Base-by-base conservation (phyloP, 306 rosid genomes). In the Ceratonia siliqua region DNA sequence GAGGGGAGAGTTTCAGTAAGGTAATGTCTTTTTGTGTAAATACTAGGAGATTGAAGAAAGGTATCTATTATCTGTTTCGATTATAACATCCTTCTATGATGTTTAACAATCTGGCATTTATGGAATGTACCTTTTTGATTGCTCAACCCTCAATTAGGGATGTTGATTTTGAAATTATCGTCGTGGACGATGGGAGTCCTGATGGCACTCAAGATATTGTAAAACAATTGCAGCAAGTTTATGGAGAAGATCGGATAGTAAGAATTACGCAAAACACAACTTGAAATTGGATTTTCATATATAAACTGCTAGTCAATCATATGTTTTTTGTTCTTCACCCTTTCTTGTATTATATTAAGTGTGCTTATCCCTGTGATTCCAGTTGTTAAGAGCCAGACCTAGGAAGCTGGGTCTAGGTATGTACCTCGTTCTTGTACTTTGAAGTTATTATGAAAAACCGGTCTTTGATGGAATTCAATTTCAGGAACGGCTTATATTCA, bases 181-280 rank as follows among this genome's bases (percentile, higher is more conserved):
- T 94, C 5, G 99, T 92, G 27, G 99, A 92, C 46, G 99, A 94
- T 76, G 99, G 99, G 77, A 92, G 97, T 77, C 99, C 99, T 13
- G 99, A 94, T 78, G 97, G 99, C 68, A 94, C 99, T 74, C 97
- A 94, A 71, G 92, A 90, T 79, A 65, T 90, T 22, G 88, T 94
- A 39, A 85, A 85, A 74, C 96, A 94, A 70, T 87, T 94, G 86
- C 99, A 92, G 78, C 70, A 85, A 42, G 84, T 92, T 55, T 94
- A 94, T 43, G 96, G 99, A 53, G 89, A 92, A 79, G 93, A 94
- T 85, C 89, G 87, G 56, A 90, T 94, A 63, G 99, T 94, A 81
- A 85, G 97, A 39, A 27, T 14, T 70, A 38, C n/a, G 28, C 58
- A 11, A 33, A 67, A 38, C n/a, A 35, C 58, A 11, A 33, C 57